Conservation (phyloP, 495 filamentous ascomycete species). For the Xylaria grammica region DNA sequence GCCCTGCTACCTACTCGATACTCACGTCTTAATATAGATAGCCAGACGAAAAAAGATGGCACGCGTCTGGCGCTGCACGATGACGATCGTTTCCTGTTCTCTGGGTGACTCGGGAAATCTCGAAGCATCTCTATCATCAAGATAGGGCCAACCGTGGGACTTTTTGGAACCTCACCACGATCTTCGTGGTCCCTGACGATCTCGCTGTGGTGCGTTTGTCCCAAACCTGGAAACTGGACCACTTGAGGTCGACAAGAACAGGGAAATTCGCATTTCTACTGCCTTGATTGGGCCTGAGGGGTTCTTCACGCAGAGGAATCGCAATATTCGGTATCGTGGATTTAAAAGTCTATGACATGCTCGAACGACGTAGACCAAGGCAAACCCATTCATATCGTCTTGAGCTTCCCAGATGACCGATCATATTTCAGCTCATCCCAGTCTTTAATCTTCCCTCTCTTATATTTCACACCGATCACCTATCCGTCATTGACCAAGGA, state of each 20-base stretch:
- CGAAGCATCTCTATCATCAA: neutral
- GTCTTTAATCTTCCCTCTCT: neutral
- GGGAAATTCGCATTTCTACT: neutral
- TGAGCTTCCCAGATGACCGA: neutral
- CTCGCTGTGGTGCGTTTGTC: neutral
- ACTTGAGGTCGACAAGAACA: neutral
- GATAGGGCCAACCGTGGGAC: neutral
- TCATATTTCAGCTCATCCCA: neutral
- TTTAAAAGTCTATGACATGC: neutral
- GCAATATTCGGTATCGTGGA: neutral
- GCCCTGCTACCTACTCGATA: too few species aligned
- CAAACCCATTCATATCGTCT: neutral
- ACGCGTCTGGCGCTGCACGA: neutral
- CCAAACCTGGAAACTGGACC: neutral
- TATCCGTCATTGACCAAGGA: neutral
- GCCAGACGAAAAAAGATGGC: neutral
- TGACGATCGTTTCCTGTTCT: slow-evolving; percentile 19
- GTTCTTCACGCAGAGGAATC: neutral
- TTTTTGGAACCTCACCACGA: neutral
- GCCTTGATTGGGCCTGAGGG: neutral
- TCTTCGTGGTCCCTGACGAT: neutral
- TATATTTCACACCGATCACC: neutral
- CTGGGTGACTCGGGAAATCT: neutral
- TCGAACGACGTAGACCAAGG: neutral
- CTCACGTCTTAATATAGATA: slow-evolving; percentile 5